Conservation (phyloP, 2,329 filamentous ascomycete species). For the Microdochium trichocladiopsis region DNA sequence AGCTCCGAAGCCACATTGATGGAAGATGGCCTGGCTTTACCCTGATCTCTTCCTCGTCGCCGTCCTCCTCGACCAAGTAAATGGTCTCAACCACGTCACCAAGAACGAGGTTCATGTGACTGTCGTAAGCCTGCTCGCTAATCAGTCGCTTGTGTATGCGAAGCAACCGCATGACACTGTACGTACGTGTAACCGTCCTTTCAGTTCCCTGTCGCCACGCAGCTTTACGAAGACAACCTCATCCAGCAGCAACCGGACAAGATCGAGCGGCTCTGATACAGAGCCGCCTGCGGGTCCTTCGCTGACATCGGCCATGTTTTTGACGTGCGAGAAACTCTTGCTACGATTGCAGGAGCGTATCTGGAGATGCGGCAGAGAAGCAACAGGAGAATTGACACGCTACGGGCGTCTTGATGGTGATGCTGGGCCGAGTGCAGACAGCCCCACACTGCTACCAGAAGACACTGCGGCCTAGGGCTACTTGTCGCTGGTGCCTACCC, state of each 20-base stretch:
- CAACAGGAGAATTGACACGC: too few relatives aligned
- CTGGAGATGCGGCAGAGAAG: not conserved
- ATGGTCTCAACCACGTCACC: slow-evolving; percentile 97
- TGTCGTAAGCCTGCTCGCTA: slow-evolving; percentile 77
- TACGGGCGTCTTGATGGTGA: too few relatives aligned
- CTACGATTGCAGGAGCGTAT: not conserved
- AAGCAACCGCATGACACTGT: not conserved
- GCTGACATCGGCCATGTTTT: slow-evolving; percentile 74
- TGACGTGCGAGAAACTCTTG: not conserved
- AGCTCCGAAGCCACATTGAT: slow-evolving; percentile 1
- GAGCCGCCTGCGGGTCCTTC: slow-evolving; percentile 66
- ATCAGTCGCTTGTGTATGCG: slow-evolving; percentile 9
- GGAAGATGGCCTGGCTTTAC: slow-evolving; percentile 32
- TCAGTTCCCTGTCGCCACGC: slow-evolving; percentile 88
- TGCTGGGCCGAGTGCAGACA: too few relatives aligned
- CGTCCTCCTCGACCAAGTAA: slow-evolving; percentile 84
- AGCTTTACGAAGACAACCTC: slow-evolving; percentile 97
- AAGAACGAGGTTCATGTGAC: slow-evolving; percentile 93
- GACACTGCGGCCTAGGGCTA: too few relatives aligned
- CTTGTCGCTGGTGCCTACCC: not conserved
- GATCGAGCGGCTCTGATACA: slow-evolving; percentile 87
- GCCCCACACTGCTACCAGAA: not conserved
- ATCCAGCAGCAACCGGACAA: slow-evolving; percentile 89
- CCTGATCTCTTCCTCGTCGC: slow-evolving; percentile 71
- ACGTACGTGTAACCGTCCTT: slow-evolving; percentile 87